Conservation (phyloP, 176 grass and related monocot genomes). For the Oryza rufipogon region DNA sequence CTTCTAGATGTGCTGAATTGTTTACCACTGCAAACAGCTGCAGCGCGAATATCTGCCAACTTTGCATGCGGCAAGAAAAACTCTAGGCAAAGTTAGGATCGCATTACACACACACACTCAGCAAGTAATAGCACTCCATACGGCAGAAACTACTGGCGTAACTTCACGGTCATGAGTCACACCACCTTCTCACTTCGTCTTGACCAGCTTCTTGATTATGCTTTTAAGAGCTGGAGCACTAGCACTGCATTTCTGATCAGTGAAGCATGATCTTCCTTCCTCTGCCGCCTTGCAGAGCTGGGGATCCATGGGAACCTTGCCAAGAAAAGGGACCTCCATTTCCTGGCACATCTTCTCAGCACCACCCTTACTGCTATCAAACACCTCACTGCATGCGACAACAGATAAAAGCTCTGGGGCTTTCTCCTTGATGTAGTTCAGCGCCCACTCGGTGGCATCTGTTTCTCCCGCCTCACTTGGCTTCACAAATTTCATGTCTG, state of each 20-base stretch:
- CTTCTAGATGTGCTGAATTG: neutral
- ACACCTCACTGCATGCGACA: conserved; percentile 66
- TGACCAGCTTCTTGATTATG: conserved; percentile 69
- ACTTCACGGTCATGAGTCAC: neutral
- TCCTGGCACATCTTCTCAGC: conserved; percentile 74
- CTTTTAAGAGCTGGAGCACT: conserved; percentile 61
- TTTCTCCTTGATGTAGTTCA: conserved; percentile 63
- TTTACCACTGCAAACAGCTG: neutral
- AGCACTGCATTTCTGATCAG: conserved; percentile 55
- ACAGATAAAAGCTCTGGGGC: conserved; percentile 60
- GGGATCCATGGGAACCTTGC: conserved; percentile 84
- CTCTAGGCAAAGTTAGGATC: conserved; percentile 4
- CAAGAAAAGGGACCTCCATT: conserved; percentile 80
- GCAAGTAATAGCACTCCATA: too few species aligned
- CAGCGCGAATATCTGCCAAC: neutral
- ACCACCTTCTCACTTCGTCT: conserved; percentile 16
- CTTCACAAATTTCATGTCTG: conserved; percentile 65
- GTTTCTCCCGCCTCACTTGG: conserved; percentile 51
- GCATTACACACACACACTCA: neutral
- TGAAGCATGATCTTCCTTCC: conserved; percentile 78
- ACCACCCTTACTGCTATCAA: conserved; percentile 65
- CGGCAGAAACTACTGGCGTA: neutral
- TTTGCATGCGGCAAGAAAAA: neutral
- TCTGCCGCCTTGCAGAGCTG: conserved; percentile 68
- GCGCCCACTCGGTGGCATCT: conserved; percentile 55